Evolutionary conservation across 805 yeast genomes (phyloP).

Genomic region (Kluyveromyces siamensis): DNA sequence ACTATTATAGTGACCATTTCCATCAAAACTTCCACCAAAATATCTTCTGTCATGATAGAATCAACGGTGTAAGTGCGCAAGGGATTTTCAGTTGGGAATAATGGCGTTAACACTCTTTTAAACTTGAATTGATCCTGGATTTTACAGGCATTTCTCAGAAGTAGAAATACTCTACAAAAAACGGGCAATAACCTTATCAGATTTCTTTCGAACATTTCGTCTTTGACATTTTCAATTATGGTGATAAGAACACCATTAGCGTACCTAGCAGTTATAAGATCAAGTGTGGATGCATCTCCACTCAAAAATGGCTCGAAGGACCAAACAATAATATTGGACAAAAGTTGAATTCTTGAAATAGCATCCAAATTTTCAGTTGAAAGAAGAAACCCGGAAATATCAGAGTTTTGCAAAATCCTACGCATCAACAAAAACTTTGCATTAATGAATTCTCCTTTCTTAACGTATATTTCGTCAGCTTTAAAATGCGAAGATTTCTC

Average conservation of each 20-base stretch:
- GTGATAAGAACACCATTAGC: constrained; percentile 52
- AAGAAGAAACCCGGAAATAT: constrained; percentile 10
- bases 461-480: constrained; percentile 8
- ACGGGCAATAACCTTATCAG: constrained; percentile 47
- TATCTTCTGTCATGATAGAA: constrained; percentile 60
- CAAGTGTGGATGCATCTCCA: constrained; percentile 39
- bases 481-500: constrained; percentile 7
- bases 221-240: constrained; percentile 35
- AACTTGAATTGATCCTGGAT: constrained; percentile 36
- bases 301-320: constrained; percentile 47
- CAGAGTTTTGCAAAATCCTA: constrained; percentile 37
- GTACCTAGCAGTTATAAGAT: constrained; percentile 43
- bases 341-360: constrained; percentile 27
- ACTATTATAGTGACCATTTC: constrained; percentile 61
- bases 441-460: constrained; percentile 44
- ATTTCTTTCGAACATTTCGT: constrained; percentile 36
- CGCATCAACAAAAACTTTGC: constrained; percentile 55
- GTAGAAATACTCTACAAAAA: constrained; percentile 41
- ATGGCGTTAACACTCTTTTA: constrained; percentile 53
- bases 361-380: constrained; percentile 12
- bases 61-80: constrained; percentile 59
- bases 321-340: constrained; percentile 44
- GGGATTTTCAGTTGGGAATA: constrained; percentile 65
- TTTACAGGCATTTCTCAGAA: constrained; percentile 42
- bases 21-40: constrained; percentile 59